These are phyloP conservation scores for Bruguiera parviflora DNA, from an alignment of 345 rosid species.

Conservation along the genomic window DNA sequence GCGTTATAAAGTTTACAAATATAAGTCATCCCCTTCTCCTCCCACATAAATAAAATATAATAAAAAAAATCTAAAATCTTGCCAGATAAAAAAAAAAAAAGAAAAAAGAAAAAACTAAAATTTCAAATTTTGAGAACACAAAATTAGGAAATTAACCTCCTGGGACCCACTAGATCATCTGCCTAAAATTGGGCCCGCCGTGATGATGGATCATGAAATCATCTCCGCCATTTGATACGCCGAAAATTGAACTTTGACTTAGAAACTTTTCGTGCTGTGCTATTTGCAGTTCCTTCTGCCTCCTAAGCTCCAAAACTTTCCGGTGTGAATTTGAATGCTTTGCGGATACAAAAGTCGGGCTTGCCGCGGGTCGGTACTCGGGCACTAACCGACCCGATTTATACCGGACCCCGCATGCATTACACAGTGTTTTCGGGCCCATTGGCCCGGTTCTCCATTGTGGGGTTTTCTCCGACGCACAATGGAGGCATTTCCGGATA, in stretches of 20 bases:
- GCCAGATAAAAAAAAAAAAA: too few relatives aligned
- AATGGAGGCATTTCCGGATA: conserved; percentile 55
- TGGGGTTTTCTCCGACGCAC: conserved; percentile 67
- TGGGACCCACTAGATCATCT: conserved; percentile 36
- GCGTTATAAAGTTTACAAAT: conserved; percentile 5
- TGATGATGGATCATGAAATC: conserved; percentile 46
- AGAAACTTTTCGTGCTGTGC: conserved; percentile 42
- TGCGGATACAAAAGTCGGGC: conserved; percentile 59
- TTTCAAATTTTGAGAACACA: not conserved
- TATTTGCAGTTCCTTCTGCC: conserved; percentile 51
- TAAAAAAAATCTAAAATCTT: too few relatives aligned
- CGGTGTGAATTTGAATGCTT: conserved; percentile 76
- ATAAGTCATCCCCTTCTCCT: not conserved
- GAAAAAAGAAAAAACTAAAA: not conserved
- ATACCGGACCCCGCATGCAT: conserved; percentile 71
- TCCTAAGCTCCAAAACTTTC: conserved; percentile 72
- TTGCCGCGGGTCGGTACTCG: conserved; percentile 76
- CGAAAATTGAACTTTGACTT: conserved; percentile 42
- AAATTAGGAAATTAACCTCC: conserved; percentile 1
- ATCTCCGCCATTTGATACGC: conserved; percentile 43
- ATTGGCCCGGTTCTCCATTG: conserved; percentile 81
- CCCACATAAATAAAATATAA: not conserved
- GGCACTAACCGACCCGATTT: conserved; percentile 74
- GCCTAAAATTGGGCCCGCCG: conserved; percentile 41
- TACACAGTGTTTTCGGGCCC: conserved; percentile 72